Evolutionary conservation across 306 rosid species (phyloP), one percentile per base, ranked within the genome.

Genomic region (Acacia crassicarpa): DNA sequence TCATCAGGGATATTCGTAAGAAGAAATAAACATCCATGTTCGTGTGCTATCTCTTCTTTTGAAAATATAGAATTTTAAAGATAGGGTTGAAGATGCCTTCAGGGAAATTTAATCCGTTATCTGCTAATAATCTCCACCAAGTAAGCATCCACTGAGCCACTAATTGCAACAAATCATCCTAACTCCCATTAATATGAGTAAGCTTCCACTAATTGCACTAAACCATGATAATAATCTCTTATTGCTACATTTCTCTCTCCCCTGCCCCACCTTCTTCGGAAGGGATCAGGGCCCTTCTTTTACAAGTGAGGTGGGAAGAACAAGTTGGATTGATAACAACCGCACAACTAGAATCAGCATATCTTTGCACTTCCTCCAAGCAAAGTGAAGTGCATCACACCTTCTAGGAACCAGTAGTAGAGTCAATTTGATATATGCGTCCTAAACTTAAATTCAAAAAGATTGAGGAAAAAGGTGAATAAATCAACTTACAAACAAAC

Each of bases 401-500:
- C 76, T 27, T 14, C 22, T 1, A 51, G 58, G 58, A 43, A 2
- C 9, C 13, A 43, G 46, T 46, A 25, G 79, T 78, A 74, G 59
- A 73, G 59, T 30, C n/a, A 41, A 72, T 44, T 67, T 44, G 75
- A 74, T 74, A 33, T 10, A 23, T 41, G 44, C 65, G 75, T 56
- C 62, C 38, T 20, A 25, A 58, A 82, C 67, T 59, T 45, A 59
- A 68, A 51, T 59, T 53, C 85, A 69, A 23, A 43, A 73, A 78
- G 74, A 81, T 38, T 73, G 74, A 59, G 13, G 49, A n/a, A 40
- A 68, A 68, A 10, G 2, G 41, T 22, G 22, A 81, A 35, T 72
- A 76, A 38, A 86, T 86, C 76, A 80, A 78, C 82, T 90, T 86
- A 85, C 75, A 87, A 1, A 22, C 14, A 8, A 58, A 69, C 22